Percentiles rank a stretch among this genome's conserved stretches.
These are phyloP conservation scores for Trametes cubensis DNA, from an alignment of 768 basidiomycete species.

Conservation along the genomic window DNA sequence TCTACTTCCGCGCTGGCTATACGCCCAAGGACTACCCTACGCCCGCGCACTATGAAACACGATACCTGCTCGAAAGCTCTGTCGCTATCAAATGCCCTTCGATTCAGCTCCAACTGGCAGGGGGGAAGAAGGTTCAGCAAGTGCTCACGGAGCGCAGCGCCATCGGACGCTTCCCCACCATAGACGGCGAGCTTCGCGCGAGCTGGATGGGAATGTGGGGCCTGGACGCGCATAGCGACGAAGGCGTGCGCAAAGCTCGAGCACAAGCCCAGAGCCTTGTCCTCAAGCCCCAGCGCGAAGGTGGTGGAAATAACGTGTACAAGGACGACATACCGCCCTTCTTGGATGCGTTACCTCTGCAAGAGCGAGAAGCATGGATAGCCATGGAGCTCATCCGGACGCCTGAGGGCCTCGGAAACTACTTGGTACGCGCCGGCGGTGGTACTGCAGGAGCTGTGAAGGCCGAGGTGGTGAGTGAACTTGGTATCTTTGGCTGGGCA, in stretches of 20 bases:
- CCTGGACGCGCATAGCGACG: slow-evolving; percentile 46
- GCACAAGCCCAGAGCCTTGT: slow-evolving; percentile 61
- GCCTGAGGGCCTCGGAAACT: slow-evolving; percentile 66
- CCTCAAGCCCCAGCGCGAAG: slow-evolving; percentile 97
- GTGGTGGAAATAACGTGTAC: slow-evolving; percentile 97
- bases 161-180: slow-evolving; percentile 65
- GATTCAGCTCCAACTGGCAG: slow-evolving; percentile 90
- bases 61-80: slow-evolving; percentile 78
- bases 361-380: slow-evolving; percentile 86
- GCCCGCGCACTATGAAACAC: slow-evolving; percentile 64
- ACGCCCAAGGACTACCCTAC: slow-evolving; percentile 79
- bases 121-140: slow-evolving; percentile 94
- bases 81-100: slow-evolving; percentile 91
- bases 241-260: slow-evolving; percentile 56
- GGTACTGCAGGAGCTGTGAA: slow-evolving; percentile 48
- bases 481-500: slow-evolving; percentile 91
- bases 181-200: slow-evolving; percentile 55
- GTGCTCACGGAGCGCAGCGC: slow-evolving; percentile 74
- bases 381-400: slow-evolving; percentile 92
- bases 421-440: slow-evolving; percentile 73
- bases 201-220: slow-evolving; percentile 94
- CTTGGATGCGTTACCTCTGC: slow-evolving; percentile 58
- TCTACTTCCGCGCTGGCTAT: slow-evolving; percentile 93
- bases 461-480: slow-evolving; percentile 80
- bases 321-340: slow-evolving; percentile 78